Evolutionary conservation across 2,329 filamentous ascomycete species (phyloP).

Genomic region (Capronia coronata): DNA sequence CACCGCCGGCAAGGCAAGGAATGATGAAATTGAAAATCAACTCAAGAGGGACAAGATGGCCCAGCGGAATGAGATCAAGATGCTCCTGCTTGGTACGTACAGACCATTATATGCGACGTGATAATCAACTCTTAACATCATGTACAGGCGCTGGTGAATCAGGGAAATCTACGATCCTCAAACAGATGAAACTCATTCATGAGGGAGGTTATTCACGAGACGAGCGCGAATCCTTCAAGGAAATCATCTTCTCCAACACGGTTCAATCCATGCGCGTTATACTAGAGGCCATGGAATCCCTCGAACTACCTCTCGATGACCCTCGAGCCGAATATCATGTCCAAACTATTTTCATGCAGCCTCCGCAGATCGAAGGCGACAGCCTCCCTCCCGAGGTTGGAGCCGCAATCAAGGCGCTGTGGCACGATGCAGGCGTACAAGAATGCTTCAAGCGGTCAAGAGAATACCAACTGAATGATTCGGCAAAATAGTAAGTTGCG

Average conservation of each 20-base stretch:
- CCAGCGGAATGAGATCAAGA: slow-evolving; percentile 99
- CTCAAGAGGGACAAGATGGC: slow-evolving; percentile 97
- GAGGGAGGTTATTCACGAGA: slow-evolving; percentile 98
- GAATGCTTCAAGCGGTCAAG: slow-evolving; percentile 92
- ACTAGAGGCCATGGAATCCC: slow-evolving; percentile 61
- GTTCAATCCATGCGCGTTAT: slow-evolving; percentile 66
- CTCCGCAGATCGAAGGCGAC: slow-evolving; percentile 91
- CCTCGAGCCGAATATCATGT: slow-evolving; percentile 94
- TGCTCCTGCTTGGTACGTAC: slow-evolving; percentile 86
- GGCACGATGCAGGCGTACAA: slow-evolving; percentile 88
- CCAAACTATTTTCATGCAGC: slow-evolving; percentile 98
- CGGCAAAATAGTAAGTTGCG: slow-evolving; percentile 77
- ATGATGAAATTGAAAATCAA: slow-evolving; percentile 99
- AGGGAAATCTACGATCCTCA: slow-evolving; percentile 87
- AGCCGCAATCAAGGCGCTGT: slow-evolving; percentile 82
- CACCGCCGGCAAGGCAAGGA: slow-evolving; percentile 99
- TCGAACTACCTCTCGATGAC: slow-evolving; percentile 78
- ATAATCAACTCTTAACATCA: slow-evolving; percentile 29
- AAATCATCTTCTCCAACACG: slow-evolving; percentile 67
- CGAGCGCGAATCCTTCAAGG: slow-evolving; percentile 63
- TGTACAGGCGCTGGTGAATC: slow-evolving; percentile 90
- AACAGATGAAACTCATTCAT: slow-evolving; percentile 99
- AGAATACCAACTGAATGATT: slow-evolving; percentile 95
- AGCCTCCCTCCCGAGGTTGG: slow-evolving; percentile 91
- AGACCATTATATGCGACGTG: neutral